Conservation (phyloP, 495 filamentous ascomycete species). For the Hyphodiscus hymeniophilus region DNA sequence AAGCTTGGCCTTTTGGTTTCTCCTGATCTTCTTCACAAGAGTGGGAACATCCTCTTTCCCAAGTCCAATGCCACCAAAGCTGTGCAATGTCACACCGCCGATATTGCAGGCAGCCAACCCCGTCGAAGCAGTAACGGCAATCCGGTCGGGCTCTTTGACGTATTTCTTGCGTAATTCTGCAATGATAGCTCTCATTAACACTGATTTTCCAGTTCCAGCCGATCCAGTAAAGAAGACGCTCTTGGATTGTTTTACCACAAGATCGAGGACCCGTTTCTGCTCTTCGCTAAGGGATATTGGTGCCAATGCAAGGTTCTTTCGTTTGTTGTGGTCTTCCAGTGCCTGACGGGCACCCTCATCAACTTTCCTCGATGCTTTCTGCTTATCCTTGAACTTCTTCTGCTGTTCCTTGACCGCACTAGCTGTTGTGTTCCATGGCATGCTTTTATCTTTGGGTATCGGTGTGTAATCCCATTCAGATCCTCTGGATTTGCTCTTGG, state of each 20-base stretch:
- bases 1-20: slow-evolving; percentile 75
- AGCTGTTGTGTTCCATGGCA: slow-evolving; percentile 72
- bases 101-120: slow-evolving; percentile 96
- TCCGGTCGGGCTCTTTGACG: slow-evolving; percentile 61
- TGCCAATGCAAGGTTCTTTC: slow-evolving; percentile 27
- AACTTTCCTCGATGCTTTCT: slow-evolving; percentile 44
- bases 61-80: slow-evolving; percentile 89
- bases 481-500: slow-evolving; percentile 5
- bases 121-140: slow-evolving; percentile 93
- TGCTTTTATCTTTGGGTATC: slow-evolving; percentile 29
- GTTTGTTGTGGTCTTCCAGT: slow-evolving; percentile 23
- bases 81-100: slow-evolving; percentile 90
- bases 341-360: slow-evolving; percentile 28
- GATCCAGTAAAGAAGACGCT: slow-evolving; percentile 98
- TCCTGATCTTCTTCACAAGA: slow-evolving; percentile 85
- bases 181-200: slow-evolving; percentile 88
- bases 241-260: slow-evolving; percentile 65
- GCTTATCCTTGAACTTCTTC: slow-evolving; percentile 59
- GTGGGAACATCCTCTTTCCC: slow-evolving; percentile 81
- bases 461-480: slow-evolving; percentile 25
- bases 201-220: slow-evolving; percentile 95
- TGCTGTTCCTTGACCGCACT: slow-evolving; percentile 78
- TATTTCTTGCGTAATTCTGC: slow-evolving; percentile 67
- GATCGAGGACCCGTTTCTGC: slow-evolving; percentile 70
- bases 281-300: slow-evolving; percentile 73